Base-by-base conservation (phyloP, 2,329 filamentous ascomycete genomes). In the Fusarium secorum region DNA sequence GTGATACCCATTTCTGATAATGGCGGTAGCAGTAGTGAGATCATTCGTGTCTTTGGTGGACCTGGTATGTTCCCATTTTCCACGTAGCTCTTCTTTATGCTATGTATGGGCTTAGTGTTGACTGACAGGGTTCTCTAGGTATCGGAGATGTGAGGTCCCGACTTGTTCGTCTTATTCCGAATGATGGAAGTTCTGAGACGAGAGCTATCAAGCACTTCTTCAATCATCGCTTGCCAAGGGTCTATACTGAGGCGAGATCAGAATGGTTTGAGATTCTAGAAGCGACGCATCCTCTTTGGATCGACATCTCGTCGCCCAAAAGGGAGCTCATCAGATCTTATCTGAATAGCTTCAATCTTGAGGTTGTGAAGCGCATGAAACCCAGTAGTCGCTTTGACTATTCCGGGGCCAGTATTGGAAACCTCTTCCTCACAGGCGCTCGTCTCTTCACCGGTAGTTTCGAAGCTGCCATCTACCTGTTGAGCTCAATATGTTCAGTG, bases 1-100 rank as follows among this genome's bases (percentile, higher is more conserved):
- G 90, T 98, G 64, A 97, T 98, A 56, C 95, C 95, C 38, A 97
- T 98, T 78, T 96, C 93, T 72, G 95, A 98, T 82, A 98, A 98
- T 81, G 95, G 95, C 52, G 95, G 95, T 41, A 97, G 93, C 74
- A 97, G 94, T 5, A 97, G 93, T 46, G 95, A 98, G 83, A 85
- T 98, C 76, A 97, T 98, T 72, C 88, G 96, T 38, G 94, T 98
- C 38, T 96, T 98, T 81, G 96, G 95, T 18, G 96, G 96, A 2
- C 95, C 95, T 71, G 95, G 95, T 91, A 26, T 28, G 64, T 66
- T 66, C 28, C 17, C 26, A 17, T 42, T 41, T 45, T 45, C 64
- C 64, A 57, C 64, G 64, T 67, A 64, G 38, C 64, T 56, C 24
- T 45, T 60, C 44, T 42, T 44, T 32, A 64, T 59, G 42, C 17